phyloP scores from a whole-genome alignment of 805 yeast species.

The Pachysolen tannophilus region DNA sequence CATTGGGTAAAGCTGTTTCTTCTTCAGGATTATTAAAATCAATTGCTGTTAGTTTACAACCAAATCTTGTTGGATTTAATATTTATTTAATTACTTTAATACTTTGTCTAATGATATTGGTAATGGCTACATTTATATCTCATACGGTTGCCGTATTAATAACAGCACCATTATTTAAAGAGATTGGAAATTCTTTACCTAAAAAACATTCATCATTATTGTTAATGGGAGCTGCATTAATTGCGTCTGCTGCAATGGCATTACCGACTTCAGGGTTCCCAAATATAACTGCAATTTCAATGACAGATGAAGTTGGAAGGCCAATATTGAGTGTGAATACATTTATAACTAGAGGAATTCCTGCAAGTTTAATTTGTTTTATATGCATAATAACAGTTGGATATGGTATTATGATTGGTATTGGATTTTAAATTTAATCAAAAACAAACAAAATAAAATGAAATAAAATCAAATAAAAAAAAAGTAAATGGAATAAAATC shows the following conservation, averaged over 20 bases:
- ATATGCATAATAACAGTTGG: conserved; percentile 38
- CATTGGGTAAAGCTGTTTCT: conserved; percentile 42
- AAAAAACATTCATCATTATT: conserved; percentile 38
- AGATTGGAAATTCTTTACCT: conserved; percentile 37
- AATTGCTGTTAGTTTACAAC: conserved; percentile 36
- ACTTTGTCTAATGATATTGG: conserved; percentile 40
- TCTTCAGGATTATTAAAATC: conserved; percentile 40
- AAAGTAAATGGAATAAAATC: no score
- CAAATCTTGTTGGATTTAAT: conserved; percentile 30
- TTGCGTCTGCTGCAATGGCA: conserved; percentile 51
- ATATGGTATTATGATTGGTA: conserved; percentile 35
- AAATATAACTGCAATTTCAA: conserved; percentile 47
- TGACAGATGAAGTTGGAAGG: conserved; percentile 47
- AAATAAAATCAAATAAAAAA: no score
- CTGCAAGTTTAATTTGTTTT: conserved; percentile 38
- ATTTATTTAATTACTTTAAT: conserved; percentile 38
- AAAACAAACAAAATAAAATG: no score
- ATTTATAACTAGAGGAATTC: conserved; percentile 46
- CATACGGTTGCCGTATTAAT: conserved; percentile 50
- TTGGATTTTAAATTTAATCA: conserved; percentile 21
- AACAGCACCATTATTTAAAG: conserved; percentile 40
- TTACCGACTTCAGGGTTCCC: conserved; percentile 51
- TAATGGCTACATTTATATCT: conserved; percentile 46
- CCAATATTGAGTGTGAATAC: conserved; percentile 39
- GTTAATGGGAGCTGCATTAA: conserved; percentile 40